Evolutionary conservation across 306 rosid species (phyloP).

Genomic region (Fragaria vesca): DNA sequence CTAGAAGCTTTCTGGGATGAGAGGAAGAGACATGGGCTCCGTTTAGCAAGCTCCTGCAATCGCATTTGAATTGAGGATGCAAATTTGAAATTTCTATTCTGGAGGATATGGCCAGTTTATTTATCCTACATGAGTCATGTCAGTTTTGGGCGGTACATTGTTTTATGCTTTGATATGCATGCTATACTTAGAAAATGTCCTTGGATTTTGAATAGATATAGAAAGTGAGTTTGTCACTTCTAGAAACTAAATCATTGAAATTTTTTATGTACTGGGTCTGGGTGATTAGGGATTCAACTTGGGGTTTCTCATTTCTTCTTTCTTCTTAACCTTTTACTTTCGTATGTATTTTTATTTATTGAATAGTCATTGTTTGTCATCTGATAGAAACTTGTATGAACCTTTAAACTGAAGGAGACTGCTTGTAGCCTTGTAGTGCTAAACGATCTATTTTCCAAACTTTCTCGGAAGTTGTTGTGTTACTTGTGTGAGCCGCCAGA

Average conservation of each 20-base stretch:
- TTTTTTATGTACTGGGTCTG: background rate
- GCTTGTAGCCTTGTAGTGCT: too few species aligned
- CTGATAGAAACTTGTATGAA: too few species aligned
- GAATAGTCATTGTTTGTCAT: background rate
- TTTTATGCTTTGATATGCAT: background rate
- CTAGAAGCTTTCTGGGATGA: constrained; percentile 31
- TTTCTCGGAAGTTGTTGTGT: too few species aligned
- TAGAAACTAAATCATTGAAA: background rate
- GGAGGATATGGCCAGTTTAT: constrained; percentile 11
- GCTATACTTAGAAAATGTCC: background rate
- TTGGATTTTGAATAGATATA: background rate
- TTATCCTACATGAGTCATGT: background rate
- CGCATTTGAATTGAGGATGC: constrained; percentile 1
- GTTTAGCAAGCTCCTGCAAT: constrained; percentile 20
- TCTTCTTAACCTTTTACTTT: background rate
- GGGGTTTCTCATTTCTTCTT: background rate
- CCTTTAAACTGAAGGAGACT: too few species aligned
- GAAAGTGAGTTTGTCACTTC: background rate
- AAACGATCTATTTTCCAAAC: too few species aligned
- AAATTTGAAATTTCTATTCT: background rate
- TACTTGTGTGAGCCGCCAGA: too few species aligned
- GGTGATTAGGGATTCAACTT: background rate
- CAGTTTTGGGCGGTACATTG: background rate
- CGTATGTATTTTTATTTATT: background rate
- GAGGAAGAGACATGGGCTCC: constrained; percentile 5